phyloP scores from a whole-genome alignment of 202 grass and related monocot genomes.

The Zoysia matrella region DNA sequence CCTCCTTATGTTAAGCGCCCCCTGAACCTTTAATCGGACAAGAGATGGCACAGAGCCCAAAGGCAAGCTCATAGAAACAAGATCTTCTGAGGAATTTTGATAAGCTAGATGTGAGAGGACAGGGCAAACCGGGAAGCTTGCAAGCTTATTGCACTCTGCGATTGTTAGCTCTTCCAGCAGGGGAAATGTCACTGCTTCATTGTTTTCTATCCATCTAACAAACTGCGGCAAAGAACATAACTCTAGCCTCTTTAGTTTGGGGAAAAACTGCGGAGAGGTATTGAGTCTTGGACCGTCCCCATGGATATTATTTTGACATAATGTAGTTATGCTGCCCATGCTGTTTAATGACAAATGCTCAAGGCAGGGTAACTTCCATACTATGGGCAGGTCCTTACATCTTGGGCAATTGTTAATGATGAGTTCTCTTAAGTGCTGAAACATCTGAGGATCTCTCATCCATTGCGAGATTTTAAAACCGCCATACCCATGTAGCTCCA shows the following conservation, averaged over 20 bases:
- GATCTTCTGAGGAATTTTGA: not conserved
- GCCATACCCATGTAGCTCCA: too few relatives aligned
- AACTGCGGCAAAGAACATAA: accelerated
- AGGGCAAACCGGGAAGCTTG: not conserved
- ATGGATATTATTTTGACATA: not conserved
- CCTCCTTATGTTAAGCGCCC: not conserved
- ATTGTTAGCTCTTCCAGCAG: not conserved
- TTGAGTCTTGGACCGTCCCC: not conserved
- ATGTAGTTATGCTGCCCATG: not conserved
- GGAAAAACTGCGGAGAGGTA: not conserved
- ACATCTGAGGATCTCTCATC: too few relatives aligned
- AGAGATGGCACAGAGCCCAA: not conserved
- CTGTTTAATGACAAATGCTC: not conserved
- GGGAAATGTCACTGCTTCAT: not conserved
- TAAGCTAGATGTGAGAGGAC: too few relatives aligned
- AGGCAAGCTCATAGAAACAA: not conserved
- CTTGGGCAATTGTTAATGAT: not conserved
- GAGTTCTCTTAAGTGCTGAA: too few relatives aligned
- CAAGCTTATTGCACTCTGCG: not conserved
- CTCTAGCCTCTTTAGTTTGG: not conserved
- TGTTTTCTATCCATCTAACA: slow-evolving; percentile 21
- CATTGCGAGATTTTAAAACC: too few relatives aligned
- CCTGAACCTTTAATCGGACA: too few relatives aligned
- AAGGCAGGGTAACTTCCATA: not conserved
- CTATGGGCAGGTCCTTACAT: not conserved